Base-by-base conservation (phyloP, 1,284 basidiomycete genomes). In the Agaricales sp. region DNA sequence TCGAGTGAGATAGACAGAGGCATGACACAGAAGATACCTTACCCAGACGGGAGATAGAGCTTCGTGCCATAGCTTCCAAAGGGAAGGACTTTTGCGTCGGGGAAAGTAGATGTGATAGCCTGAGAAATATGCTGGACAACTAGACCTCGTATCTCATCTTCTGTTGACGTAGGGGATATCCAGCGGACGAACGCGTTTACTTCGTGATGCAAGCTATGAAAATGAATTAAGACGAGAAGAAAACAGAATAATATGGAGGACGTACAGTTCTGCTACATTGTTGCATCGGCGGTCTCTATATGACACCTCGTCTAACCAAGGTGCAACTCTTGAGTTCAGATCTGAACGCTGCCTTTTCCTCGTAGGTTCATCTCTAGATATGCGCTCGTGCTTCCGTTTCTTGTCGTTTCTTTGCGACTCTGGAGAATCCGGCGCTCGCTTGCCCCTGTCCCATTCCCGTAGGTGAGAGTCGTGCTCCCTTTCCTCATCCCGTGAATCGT, bases 21-120 rank as follows among this genome's bases (percentile, higher is more conserved):
- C 37, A 47, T 19, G 30, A 41, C 25, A 45, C 18, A 26, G 25
- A 26, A 47, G 25, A 38, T 45, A 2, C 24, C 84, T 59, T 62
- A 94, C 92, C 93, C 95, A 53, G 80, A 74, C 1, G 95, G 95
- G 12, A 99, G 75, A 64, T 99, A 99, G 21, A 99, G 71, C 60
- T 92, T 91, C 8, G 95, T 99, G 60, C 89, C 86, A 62, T 88
- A 96, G 58, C 88, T 92, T 14, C 95, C 95, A 63, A 99, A 99
- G 0, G 93, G 86, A 49, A 79, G 67, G 3, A 98, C 85, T 37
- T 78, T 67, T 6, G 93, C 92, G 57, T 95, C 91, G 0, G 82
- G 77, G 69, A 90, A 97, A 20, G 71, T 65, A 18, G 67, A 62
- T 13, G 67, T 69, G 45, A 98, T 75, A 2, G 82, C 79, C 13